phyloP scores from a whole-genome alignment of 768 basidiomycete species.

The Tulasnella sp. region DNA sequence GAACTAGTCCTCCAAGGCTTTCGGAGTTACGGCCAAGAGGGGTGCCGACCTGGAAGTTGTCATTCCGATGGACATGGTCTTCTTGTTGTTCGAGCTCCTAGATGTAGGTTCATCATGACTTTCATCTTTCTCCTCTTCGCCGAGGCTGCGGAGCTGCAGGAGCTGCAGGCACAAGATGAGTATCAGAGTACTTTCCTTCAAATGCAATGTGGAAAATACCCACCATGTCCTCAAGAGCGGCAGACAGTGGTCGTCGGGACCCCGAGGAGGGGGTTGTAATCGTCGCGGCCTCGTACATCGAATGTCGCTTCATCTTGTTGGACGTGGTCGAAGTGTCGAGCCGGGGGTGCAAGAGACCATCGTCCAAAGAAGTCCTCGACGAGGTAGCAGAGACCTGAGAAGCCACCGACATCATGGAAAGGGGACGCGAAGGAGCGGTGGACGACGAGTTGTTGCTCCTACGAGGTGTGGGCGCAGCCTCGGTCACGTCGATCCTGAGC shows the following conservation, averaged over 20 bases:
- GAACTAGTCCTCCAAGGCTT: background rate
- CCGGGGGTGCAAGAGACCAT: background rate
- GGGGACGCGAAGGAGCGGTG: background rate
- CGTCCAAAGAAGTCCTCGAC: conserved; percentile 5
- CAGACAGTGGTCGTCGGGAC: background rate
- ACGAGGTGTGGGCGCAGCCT: background rate
- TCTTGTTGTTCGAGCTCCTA: background rate
- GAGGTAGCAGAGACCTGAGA: background rate
- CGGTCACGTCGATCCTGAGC: background rate
- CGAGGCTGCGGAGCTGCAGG: background rate
- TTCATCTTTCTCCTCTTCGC: background rate
- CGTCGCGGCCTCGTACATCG: background rate
- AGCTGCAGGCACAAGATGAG: background rate
- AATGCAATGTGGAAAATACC: background rate
- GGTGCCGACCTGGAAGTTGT: background rate
- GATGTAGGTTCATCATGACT: background rate
- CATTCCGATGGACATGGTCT: background rate
- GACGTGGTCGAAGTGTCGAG: background rate
- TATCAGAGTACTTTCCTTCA: background rate
- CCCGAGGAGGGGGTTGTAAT: background rate
- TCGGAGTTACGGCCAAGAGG: background rate
- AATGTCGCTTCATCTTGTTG: conserved; percentile 1
- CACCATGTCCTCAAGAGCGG: conserved; percentile 11
- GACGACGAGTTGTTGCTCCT: background rate
- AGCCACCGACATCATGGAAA: background rate